These are phyloP conservation scores for Penicillium rolfsii DNA, from an alignment of 2,329 filamentous ascomycete species.

Conservation along the genomic window DNA sequence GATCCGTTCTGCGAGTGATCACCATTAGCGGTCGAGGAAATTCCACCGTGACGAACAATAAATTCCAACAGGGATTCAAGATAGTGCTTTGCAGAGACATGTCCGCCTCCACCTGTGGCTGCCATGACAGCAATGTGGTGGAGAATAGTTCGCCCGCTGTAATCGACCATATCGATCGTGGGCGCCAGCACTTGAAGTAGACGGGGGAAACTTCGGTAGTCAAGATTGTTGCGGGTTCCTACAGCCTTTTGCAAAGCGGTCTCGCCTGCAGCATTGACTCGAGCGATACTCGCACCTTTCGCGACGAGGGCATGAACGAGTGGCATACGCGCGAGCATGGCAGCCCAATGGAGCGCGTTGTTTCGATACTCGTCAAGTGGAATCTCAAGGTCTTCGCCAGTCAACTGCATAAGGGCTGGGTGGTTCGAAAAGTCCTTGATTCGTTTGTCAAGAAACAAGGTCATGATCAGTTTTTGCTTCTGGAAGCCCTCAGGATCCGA, in stretches of 20 bases:
- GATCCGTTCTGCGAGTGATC: constrained; percentile 32
- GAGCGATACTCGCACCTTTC: constrained; percentile 82
- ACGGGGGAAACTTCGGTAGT: constrained; percentile 86
- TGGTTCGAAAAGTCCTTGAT: constrained; percentile 73
- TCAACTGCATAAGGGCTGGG: constrained; percentile 75
- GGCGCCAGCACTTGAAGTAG: constrained; percentile 84
- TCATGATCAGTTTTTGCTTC: constrained; percentile 80
- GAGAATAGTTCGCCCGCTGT: constrained; percentile 85
- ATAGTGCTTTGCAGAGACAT: constrained; percentile 87
- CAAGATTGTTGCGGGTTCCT: constrained; percentile 90
- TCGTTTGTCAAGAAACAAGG: constrained; percentile 76
- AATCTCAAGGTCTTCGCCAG: constrained; percentile 81
- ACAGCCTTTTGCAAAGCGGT: constrained; percentile 92
- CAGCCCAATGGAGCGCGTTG: constrained; percentile 94
- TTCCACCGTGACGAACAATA: constrained; percentile 81
- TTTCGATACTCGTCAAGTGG: constrained; percentile 85
- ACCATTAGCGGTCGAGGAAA: constrained; percentile 48
- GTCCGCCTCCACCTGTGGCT: constrained; percentile 88
- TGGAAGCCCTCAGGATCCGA: constrained; percentile 69
- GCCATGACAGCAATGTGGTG: constrained; percentile 97
- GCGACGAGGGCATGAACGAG: constrained; percentile 79
- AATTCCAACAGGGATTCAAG: constrained; percentile 93
- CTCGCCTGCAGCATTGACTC: constrained; percentile 87
- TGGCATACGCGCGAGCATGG: constrained; percentile 83
- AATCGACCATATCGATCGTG: constrained; percentile 87